Percentiles rank a stretch among this genome's conserved stretches.
These are phyloP conservation scores for Endogone sp. DNA, from an alignment of 192 early-diverging fungal genomes.

Conservation along the genomic window DNA sequence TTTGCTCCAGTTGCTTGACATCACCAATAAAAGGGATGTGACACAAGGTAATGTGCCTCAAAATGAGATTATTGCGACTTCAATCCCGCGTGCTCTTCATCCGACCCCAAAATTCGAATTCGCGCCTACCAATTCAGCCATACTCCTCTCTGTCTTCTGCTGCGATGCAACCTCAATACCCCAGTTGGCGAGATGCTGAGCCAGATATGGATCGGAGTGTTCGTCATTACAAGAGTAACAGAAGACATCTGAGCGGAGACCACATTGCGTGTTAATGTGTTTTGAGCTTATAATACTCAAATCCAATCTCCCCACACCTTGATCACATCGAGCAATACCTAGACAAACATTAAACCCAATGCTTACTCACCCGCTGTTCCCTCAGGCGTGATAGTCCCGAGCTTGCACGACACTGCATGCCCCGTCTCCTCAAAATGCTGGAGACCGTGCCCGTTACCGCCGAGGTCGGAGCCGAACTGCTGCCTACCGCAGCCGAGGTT, in stretches of 20 bases:
- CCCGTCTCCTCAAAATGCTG: constrained; percentile 76
- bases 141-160: constrained; percentile 88
- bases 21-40: background rate
- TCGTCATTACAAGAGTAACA: constrained; percentile 87
- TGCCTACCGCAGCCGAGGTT: constrained; percentile 91
- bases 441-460: constrained; percentile 92
- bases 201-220: constrained; percentile 72
- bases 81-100: background rate
- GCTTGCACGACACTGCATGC: constrained; percentile 84
- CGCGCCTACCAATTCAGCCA: constrained; percentile 79
- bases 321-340: background rate
- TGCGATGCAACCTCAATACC: constrained; percentile 83
- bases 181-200: constrained; percentile 74
- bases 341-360: background rate
- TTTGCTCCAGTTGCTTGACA: constrained; percentile 87
- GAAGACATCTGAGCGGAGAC: constrained; percentile 62
- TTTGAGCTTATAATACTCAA: background rate
- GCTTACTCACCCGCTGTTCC: constrained; percentile 81
- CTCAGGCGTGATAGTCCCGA: constrained; percentile 97
- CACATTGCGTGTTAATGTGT: background rate
- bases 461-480: constrained; percentile 73
- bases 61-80: constrained; percentile 1
- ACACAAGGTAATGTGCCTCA: background rate
- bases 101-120: background rate
- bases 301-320: background rate